Evolutionary conservation across 208 protist genomes (phyloP), one percentile per base, ranked within the genome.

Genomic region (Phytomonas francai): DNA sequence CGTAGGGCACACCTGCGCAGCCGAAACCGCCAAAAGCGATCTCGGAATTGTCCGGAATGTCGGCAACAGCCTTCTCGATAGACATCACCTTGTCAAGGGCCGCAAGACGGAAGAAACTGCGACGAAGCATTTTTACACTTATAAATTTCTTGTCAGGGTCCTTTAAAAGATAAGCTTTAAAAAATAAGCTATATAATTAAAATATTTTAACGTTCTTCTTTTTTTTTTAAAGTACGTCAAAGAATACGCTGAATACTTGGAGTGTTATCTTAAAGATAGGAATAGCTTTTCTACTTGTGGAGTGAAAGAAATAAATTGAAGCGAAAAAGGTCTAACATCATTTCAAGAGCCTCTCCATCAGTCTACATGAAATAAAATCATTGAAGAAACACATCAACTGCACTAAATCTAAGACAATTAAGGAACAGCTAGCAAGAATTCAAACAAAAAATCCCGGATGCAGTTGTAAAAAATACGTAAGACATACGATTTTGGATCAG

Each of bases 21-120:
- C 97, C 98, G 85, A 99, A 99, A 57, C 98, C 97, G 67, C 97
- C 96, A 49, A 98, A 84, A 6, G 97, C 84, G n/a, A 94, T 77
- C 27, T 70, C 70, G 22, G 79, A 68, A 30, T 85, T 88, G 32
- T 84, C 71, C 36, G 70, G 71, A 54, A 97, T 85, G 68, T 92
- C 94, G 0, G 71, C 60, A 2, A 96, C 51, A 34, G 91, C 87
- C 78, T 95, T 74, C 27, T 89, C 76, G 42, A 93, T 61, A 9
- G 84, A 56, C 64, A 85, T 60, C 36, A 92, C 84, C 81, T 97
- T 97, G 80, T 91, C 76, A 42, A 88, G 75, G 63, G 76, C 79
- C 4, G 51, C 56, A 25, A 78, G 63, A 49, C 68, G 74, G 59
- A 68, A 76, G 63, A 83, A 80, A 33, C 62, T 88, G 59, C 83